phyloP scores from a whole-genome alignment of 192 early-diverging fungal species.

The Gigaspora rosea region DNA sequence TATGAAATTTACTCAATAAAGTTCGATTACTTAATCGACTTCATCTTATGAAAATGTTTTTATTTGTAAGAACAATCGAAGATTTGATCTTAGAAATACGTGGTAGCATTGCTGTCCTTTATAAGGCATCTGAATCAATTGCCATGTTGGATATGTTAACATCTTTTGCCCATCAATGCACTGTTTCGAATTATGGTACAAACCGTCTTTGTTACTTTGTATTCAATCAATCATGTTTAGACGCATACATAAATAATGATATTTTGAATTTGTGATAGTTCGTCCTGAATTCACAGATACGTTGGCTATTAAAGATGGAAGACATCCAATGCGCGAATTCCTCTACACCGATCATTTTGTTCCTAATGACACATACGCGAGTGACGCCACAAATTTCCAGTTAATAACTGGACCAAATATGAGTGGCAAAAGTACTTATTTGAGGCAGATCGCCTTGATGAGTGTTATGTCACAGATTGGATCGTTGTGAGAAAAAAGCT shows the following conservation, averaged over 20 bases:
- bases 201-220: neutral
- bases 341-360: constrained; percentile 52
- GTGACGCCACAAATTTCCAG: constrained; percentile 60
- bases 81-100: constrained; percentile 58
- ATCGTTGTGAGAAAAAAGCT: constrained; percentile 55
- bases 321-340: constrained; percentile 75
- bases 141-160: constrained; percentile 76
- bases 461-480: constrained; percentile 88
- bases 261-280: constrained; percentile 35
- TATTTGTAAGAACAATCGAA: constrained; percentile 39
- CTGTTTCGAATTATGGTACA: constrained; percentile 54
- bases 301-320: constrained; percentile 71
- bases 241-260: neutral
- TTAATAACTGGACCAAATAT: constrained; percentile 91
- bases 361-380: constrained; percentile 71
- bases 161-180: constrained; percentile 72
- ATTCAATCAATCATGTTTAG: neutral
- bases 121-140: constrained; percentile 74
- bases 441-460: constrained; percentile 78
- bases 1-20: constrained; percentile 34
- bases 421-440: constrained; percentile 88
- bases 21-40: neutral
- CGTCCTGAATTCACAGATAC: constrained; percentile 81
- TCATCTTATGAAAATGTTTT: constrained; percentile 6
- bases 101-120: constrained; percentile 61